Evolutionary conservation across 805 yeast genomes (phyloP).

Genomic region (Kluyveromyces nonfermentans): DNA sequence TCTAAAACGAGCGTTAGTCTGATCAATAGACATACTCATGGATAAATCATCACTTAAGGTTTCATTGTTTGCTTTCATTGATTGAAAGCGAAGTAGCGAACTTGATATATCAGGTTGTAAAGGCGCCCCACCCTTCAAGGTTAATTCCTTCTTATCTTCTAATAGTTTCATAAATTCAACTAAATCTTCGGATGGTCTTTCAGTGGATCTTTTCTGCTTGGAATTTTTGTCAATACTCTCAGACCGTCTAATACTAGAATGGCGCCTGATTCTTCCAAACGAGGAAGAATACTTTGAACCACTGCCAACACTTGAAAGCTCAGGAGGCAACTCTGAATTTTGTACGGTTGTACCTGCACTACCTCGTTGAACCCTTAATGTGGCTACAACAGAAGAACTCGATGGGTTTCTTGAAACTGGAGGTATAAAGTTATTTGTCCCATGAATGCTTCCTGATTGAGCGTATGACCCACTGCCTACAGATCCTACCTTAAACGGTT

Average conservation of each 20-base stretch:
- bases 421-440: not conserved
- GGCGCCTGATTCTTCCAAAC: conserved; percentile 59
- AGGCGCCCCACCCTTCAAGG: conserved; percentile 15
- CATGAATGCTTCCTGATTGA: conserved; percentile 14
- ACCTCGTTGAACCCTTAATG: conserved; percentile 33
- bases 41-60: conserved; percentile 46
- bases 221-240: conserved; percentile 20
- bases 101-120: conserved; percentile 29
- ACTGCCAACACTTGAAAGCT: conserved; percentile 31
- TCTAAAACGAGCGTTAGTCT: conserved; percentile 10
- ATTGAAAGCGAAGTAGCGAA: conserved; percentile 43
- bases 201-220: conserved; percentile 21
- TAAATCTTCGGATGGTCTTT: conserved; percentile 35
- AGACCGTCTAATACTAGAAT: conserved; percentile 32
- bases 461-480: conserved; percentile 25
- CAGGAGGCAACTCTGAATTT: conserved; percentile 14
- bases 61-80: conserved; percentile 44
- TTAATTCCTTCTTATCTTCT: conserved; percentile 51
- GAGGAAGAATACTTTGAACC: conserved; percentile 63
- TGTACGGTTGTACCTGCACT: conserved; percentile 23
- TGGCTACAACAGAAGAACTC: conserved; percentile 34
- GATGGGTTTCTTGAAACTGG: conserved; percentile 36
- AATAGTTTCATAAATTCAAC: conserved; percentile 64
- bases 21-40: conserved; percentile 35
- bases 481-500: conserved; percentile 32